Evolutionary conservation across 352 stramenopile species (phyloP), one percentile per base, ranked within the genome.

Genomic region (Phytophthora hybrid): DNA sequence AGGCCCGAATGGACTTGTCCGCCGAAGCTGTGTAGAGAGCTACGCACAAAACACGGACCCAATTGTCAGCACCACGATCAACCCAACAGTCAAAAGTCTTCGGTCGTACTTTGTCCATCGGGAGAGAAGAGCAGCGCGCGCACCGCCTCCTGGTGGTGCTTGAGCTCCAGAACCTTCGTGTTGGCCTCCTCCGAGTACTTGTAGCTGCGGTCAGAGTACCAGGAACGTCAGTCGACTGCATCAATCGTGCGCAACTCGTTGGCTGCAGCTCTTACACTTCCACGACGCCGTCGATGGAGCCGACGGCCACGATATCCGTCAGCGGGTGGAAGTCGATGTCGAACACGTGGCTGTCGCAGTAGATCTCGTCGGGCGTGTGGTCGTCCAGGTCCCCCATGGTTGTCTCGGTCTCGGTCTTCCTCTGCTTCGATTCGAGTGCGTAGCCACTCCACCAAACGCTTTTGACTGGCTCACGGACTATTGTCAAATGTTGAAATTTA

Each of bases 291-390:
- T 82, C 80, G 69, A 97, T 93, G 63, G 74, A 87, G 60, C 87
- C 89, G n/a, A 94, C 66, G 39, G 88, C 89, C 53, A 97, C 75
- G 41, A 95, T 89, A 52, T 93, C 74, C 19, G 80, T 63, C 37
- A 79, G 64, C 44, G 90, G 90, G 61, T 97, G 90, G 76, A 97
- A 97, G 78, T 93, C 88, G 56, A 96, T 88, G 78, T 95, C 87
- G 59, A 96, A 95, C 29, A 96, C 88, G 32, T 96, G 84, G 59
- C 81, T 87, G 56, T 79, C 70, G 73, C 88, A 92, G 63, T 80
- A 78, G 59, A 97, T 93, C 39, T 96, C 88, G 52, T 93, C 83
- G 13, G 89, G 89, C 62, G 87, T 88, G 78, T 94, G 86, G 63
- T 94, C 87, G 66, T 93, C 83, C 58, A 90, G 75, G 67, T 85